A percentile compares a stretch with the other conserved stretches of the same genome.
These are phyloP conservation scores for Aspergillus thermomutatus DNA, from an alignment of 2,329 filamentous ascomycete species.

Conservation along the genomic window DNA sequence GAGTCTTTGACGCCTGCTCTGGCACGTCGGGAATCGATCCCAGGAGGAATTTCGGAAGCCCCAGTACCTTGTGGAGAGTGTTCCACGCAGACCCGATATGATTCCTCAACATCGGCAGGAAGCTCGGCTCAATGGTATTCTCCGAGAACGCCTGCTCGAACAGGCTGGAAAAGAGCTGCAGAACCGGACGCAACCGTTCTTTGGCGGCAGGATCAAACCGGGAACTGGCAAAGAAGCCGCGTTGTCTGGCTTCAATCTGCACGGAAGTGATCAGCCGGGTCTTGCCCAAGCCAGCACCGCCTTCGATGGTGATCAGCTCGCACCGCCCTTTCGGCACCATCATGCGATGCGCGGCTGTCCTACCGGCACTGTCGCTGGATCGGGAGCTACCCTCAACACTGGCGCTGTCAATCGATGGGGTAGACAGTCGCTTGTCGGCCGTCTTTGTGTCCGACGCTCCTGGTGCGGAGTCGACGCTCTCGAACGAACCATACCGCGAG, in stretches of 20 bases:
- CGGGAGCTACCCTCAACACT: too few relatives aligned
- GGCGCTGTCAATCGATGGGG: too few relatives aligned
- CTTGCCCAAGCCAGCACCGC: constrained; percentile 59
- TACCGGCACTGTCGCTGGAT: too few relatives aligned
- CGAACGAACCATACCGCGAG: too few relatives aligned
- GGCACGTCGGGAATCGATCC: too few relatives aligned
- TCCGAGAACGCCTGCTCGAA: constrained; percentile 23
- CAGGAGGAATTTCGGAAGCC: constrained; percentile 43
- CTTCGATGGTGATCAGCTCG: constrained; percentile 59
- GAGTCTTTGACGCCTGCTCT: too few relatives aligned
- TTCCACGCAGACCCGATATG: constrained; percentile 58
- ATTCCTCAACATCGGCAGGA: constrained; percentile 57
- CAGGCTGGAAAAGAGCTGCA: too few relatives aligned
- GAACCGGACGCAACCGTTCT: too few relatives aligned
- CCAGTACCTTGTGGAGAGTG: constrained; percentile 55
- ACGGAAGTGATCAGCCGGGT: constrained; percentile 58
- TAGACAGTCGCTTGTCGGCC: too few relatives aligned
- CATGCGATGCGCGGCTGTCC: constrained; percentile 39
- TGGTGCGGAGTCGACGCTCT: too few relatives aligned
- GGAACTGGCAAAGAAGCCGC: constrained; percentile 59
- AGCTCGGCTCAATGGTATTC: constrained; percentile 57
- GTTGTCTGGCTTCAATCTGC: constrained; percentile 53
- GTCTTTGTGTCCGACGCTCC: too few relatives aligned
- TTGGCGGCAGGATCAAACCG: constrained; percentile 55
- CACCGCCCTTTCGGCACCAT: constrained; percentile 51